phyloP scores from a whole-genome alignment of 805 yeast species.

The Pichia membranifaciens region DNA sequence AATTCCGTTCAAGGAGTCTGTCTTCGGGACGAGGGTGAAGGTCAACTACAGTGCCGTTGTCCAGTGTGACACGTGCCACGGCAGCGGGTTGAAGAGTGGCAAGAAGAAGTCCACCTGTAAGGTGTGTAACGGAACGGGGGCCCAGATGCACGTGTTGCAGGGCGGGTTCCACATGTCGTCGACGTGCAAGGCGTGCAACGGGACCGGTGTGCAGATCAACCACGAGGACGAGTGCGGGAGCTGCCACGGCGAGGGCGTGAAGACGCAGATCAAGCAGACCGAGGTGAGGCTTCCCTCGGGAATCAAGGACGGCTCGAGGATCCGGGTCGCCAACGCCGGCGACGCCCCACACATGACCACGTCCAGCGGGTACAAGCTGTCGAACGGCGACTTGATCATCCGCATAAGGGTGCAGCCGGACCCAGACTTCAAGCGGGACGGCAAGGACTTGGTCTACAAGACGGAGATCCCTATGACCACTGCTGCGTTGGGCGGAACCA shows the following conservation, averaged over 20 bases:
- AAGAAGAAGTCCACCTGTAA: conserved; percentile 72
- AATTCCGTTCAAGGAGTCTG: conserved; percentile 78
- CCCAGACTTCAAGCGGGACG: conserved; percentile 58
- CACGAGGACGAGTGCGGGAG: conserved; percentile 62
- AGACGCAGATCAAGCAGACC: conserved; percentile 59
- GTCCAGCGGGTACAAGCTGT: conserved; percentile 59
- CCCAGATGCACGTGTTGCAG: conserved; percentile 72
- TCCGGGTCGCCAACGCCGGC: conserved; percentile 84
- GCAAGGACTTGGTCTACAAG: conserved; percentile 58
- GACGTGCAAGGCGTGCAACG: conserved; percentile 82
- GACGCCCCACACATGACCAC: conserved; percentile 78
- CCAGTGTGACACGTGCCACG: conserved; percentile 73
- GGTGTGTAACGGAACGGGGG: conserved; percentile 91
- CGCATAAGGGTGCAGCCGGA: conserved; percentile 76
- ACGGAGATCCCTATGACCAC: conserved; percentile 86
- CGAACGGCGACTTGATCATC: conserved; percentile 84
- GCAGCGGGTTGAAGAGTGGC: conserved; percentile 79
- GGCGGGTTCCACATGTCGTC: conserved; percentile 98
- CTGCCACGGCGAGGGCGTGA: conserved; percentile 90
- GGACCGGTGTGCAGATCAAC: conserved; percentile 76
- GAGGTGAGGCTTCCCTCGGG: conserved; percentile 86
- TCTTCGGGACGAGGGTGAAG: conserved; percentile 65
- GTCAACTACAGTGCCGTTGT: conserved; percentile 71
- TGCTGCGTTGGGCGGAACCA: conserved; percentile 90
- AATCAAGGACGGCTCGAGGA: conserved; percentile 75